Evolutionary conservation across 139 green algal species (phyloP), one percentile per base, ranked within the genome.

Genomic region (Chlorella ohadii): DNA sequence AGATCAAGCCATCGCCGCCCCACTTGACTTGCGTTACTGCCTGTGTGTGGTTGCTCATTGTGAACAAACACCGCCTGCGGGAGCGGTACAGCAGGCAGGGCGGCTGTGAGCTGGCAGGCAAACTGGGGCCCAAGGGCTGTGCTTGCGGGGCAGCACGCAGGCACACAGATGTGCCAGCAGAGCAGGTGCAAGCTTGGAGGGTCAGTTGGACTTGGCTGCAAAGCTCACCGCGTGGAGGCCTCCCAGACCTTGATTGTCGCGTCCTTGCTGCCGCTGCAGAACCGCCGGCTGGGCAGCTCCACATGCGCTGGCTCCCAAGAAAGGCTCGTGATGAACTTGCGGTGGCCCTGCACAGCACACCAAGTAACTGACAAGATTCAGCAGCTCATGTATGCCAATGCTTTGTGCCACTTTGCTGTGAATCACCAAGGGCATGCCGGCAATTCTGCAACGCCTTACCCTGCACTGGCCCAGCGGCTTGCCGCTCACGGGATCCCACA

Each of bases 261-360:
- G 91, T 99, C 97, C 47, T 95, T 94, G 38, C 89, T 96, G 25
- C 91, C 94, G 33, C 82, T 96, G 31, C 85, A 94, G 76, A 99
- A 95, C 23, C 93, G 89, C 13, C 86, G 83, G 41, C 83, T 84
- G 31, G 97, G 97, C 33, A 94, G 86, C 22, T 87, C 89, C 55
- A 94, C 85, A 86, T 99, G 97, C 0, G 95, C 94, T 0, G 97
- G 97, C 91, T 99, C 94, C 97, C 97, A 99, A 6, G 95, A 87
- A 28, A 99, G 55, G 3, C 85, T 91, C 11, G 93, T 98, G 65
- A 99, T 95, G 88, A 92, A 98, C 88, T 99, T 99, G n/a, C 88
- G 91, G 86, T 99, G 97, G 6, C 93, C 97, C 83, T 92, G 83
- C 38, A 47, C 1, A 66, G 64, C 15, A 55, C 65, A 47, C 28